Percentiles rank a stretch among this genome's conserved stretches.
Evolutionary conservation across 2,329 filamentous ascomycete species (phyloP).

Genomic region (Exophiala sp.): DNA sequence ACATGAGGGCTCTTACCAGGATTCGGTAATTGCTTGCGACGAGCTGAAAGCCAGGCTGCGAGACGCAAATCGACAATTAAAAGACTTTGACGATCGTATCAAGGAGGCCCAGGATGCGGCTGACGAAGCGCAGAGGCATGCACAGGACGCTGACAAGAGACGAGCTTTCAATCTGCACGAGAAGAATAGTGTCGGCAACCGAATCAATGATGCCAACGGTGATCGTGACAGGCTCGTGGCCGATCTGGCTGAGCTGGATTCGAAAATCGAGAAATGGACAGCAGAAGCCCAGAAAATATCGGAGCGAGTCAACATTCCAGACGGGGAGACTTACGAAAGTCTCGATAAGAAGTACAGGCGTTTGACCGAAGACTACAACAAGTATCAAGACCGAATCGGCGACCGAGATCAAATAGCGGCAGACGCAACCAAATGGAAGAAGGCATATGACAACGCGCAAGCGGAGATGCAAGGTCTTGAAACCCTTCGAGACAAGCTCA

Average conservation of each 20-base stretch:
- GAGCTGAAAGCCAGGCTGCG: constrained; percentile 40
- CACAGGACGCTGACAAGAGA: constrained; percentile 32
- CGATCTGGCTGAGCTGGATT: constrained; percentile 35
- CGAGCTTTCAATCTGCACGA: constrained; percentile 48
- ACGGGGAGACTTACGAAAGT: constrained; percentile 60
- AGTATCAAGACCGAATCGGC: constrained; percentile 58
- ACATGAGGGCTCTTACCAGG: constrained; percentile 46
- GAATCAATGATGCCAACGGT: constrained; percentile 48
- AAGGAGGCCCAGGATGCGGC: constrained; percentile 18
- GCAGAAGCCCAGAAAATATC: constrained; percentile 54
- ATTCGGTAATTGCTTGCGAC: constrained; percentile 46
- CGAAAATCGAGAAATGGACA: constrained; percentile 53
- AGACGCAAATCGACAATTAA: constrained; percentile 38
- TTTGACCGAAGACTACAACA: constrained; percentile 57
- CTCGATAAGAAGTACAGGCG: constrained; percentile 48
- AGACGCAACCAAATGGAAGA: constrained; percentile 37
- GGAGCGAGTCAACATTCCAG: constrained; percentile 59
- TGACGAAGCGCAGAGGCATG: constrained; percentile 2
- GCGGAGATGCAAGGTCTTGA: constrained; percentile 38
- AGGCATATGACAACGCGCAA: constrained; percentile 36
- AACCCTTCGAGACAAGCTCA: constrained; percentile 46
- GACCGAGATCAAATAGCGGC: constrained; percentile 63
- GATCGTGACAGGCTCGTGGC: constrained; percentile 46
- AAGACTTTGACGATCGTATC: constrained; percentile 33
- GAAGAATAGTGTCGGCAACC: constrained; percentile 60